Percentiles rank a stretch among this genome's conserved stretches.
phyloP scores from a whole-genome alignment of 148 eudicot species.

The Vaccinium myrtillus region DNA sequence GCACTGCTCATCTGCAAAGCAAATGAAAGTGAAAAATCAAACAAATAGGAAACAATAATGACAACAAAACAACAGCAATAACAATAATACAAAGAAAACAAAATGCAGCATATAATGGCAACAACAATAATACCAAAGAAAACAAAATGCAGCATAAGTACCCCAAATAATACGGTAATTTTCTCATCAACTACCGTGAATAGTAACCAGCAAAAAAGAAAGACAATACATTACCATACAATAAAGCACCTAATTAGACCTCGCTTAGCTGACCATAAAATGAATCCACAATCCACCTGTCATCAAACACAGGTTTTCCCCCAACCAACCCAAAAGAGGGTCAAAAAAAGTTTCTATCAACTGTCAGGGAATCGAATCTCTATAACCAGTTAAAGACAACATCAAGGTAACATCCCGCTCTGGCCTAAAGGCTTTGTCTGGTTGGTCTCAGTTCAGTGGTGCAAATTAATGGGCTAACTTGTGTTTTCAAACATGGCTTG shows the following conservation, averaged over 20 bases:
- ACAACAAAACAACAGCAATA: not conserved
- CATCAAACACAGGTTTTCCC: not conserved
- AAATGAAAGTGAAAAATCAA: slow-evolving; percentile 19
- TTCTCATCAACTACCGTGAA: slow-evolving; percentile 12
- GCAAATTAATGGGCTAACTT: not conserved
- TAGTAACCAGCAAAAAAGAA: not conserved
- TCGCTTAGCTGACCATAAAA: not conserved
- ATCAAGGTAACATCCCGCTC: not conserved
- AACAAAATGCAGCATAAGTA: not conserved
- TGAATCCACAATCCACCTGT: not conserved
- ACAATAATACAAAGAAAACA: slow-evolving; percentile 8
- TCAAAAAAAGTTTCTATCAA: not conserved
- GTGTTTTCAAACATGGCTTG: not conserved
- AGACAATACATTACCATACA: not conserved
- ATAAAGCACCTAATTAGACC: not conserved
- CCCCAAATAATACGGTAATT: not conserved
- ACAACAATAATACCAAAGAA: not conserved
- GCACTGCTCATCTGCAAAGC: slow-evolving; percentile 92
- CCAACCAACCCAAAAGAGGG: not conserved
- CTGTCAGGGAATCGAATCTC: not conserved
- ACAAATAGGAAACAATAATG: not conserved
- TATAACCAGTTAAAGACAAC: not conserved
- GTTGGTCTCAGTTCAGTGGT: not conserved
- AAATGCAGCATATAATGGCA: not conserved
- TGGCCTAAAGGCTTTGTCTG: not conserved